Base-by-base conservation (phyloP, 176 grass and related monocot genomes). In the Pharus latifolius region DNA sequence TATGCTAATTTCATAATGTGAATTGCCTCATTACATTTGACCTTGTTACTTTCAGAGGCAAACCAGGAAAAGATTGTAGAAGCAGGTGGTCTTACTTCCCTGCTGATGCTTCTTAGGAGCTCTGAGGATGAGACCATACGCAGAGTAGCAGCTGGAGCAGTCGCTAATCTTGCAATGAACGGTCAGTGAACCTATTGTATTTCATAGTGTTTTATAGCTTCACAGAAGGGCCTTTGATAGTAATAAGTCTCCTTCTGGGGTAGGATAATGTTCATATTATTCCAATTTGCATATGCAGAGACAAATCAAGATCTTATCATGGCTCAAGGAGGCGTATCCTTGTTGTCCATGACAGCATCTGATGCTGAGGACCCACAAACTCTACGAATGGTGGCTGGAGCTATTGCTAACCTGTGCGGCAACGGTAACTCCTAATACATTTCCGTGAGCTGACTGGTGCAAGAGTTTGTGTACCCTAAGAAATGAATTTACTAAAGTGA, bases 81-180 rank as follows among this genome's bases (percentile, higher is more conserved):
- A 84, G 96, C 96, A 72, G 96, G 96, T 63, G 96, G 96, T 14
- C 84, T 99, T 63, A 80, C 84, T 43, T 99, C 96, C 64, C 82
- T 99, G 60, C 84, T 95, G 62, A 77, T 64, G 80, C 84, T 99
- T 66, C 87, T 99, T 60, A 99, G 82, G 73, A 95, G 84, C 73
- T 99, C 96, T 29, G 96, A 99, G 70, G 82, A 99, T 70, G 96
- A 99, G 88, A 95, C 87, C 43, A 88, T 99, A 78, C 65, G 73
- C 19, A 81, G 96, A 76, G 96, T 99, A 54, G 90, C 96, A 38
- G 96, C 96, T 69, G 96, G 96, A 86, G 96, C 96, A 81, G 91
- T 99, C 60, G 96, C 96, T 67, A 99, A 99, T 63, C 96, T 99
- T 75, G 96, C 96, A 82, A 99, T 99, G 96, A 95, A 91, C 84